Conservation (phyloP, 2,329 filamentous ascomycete genomes). For the Exophiala phaeomuriformis region DNA sequence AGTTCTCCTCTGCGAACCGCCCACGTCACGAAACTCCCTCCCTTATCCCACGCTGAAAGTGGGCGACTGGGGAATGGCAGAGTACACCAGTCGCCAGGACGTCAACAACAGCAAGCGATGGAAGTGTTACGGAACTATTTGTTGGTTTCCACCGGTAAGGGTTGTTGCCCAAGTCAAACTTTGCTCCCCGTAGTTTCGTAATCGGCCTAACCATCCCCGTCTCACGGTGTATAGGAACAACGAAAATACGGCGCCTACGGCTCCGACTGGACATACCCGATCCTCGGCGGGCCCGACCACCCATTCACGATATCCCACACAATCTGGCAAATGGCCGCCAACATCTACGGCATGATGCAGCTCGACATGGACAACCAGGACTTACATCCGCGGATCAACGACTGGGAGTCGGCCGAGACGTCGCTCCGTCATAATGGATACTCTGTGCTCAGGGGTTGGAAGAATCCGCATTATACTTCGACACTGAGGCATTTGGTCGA, state of each 20-base stretch:
- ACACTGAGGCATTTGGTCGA: not conserved
- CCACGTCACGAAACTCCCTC: not conserved
- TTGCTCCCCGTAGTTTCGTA: not conserved
- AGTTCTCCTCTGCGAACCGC: slow-evolving; percentile 17
- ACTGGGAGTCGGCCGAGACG: slow-evolving; percentile 2
- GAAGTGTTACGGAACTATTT: slow-evolving; percentile 12
- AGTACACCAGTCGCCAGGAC: slow-evolving; percentile 12
- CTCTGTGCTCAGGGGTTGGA: slow-evolving; percentile 4
- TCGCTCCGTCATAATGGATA: slow-evolving; percentile 6
- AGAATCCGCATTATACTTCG: not conserved
- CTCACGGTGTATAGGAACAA: slow-evolving; percentile 12
- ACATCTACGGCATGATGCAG: slow-evolving; percentile 18
- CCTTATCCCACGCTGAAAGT: slow-evolving; percentile 17
- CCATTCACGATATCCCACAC: slow-evolving; percentile 15
- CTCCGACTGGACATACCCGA: slow-evolving; percentile 1
- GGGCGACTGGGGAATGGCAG: slow-evolving; percentile 17
- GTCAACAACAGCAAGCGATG: slow-evolving; percentile 11
- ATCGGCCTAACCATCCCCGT: not conserved
- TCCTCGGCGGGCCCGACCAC: slow-evolving; percentile 5
- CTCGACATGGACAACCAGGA: slow-evolving; percentile 8
- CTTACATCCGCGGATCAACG: slow-evolving; percentile 3
- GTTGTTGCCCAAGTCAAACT: not conserved
- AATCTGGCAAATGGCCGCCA: slow-evolving; percentile 18
- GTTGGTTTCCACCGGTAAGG: slow-evolving; percentile 18
- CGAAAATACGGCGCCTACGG: slow-evolving; percentile 11